Conservation (phyloP, 345 rosid genomes). For the Gossypium sturtianum region DNA sequence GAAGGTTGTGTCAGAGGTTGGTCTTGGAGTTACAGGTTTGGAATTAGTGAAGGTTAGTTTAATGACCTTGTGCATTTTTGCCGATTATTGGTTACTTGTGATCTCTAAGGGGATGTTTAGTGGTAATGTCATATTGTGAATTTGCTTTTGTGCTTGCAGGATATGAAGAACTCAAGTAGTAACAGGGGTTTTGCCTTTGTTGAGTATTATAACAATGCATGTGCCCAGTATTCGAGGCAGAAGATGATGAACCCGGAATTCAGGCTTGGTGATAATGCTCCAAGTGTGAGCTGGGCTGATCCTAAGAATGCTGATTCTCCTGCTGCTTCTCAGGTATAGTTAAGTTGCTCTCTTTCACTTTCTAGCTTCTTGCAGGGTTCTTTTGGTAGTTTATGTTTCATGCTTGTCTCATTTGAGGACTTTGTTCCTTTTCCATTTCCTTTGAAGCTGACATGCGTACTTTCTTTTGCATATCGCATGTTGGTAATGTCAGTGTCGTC, state of each 20-base stretch:
- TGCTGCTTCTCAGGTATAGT: conserved; percentile 53
- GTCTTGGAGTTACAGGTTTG: conserved; percentile 58
- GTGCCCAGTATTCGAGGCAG: conserved; percentile 70
- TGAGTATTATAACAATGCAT: conserved; percentile 60
- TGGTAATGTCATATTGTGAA: background rate
- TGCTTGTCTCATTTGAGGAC: background rate
- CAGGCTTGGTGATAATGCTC: conserved; percentile 58
- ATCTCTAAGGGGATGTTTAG: background rate
- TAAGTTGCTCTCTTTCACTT: background rate
- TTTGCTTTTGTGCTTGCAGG: conserved; percentile 29
- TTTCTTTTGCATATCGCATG: background rate
- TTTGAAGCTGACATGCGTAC: background rate
- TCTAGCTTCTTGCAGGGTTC: background rate
- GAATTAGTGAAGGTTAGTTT: conserved; percentile 55
- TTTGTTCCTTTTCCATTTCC: background rate
- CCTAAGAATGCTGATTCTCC: conserved; percentile 51
- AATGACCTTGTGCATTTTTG: background rate
- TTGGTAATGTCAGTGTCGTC: background rate
- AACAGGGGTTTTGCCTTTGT: conserved; percentile 72
- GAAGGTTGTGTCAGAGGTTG: conserved; percentile 47
- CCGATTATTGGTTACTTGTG: background rate
- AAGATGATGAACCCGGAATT: conserved; percentile 56
- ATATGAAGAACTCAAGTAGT: conserved; percentile 42
- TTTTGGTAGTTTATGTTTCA: background rate
- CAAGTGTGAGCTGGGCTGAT: conserved; percentile 76